phyloP scores from a whole-genome alignment of 2,329 filamentous ascomycete genomes.

The Calonectria honghensis region DNA sequence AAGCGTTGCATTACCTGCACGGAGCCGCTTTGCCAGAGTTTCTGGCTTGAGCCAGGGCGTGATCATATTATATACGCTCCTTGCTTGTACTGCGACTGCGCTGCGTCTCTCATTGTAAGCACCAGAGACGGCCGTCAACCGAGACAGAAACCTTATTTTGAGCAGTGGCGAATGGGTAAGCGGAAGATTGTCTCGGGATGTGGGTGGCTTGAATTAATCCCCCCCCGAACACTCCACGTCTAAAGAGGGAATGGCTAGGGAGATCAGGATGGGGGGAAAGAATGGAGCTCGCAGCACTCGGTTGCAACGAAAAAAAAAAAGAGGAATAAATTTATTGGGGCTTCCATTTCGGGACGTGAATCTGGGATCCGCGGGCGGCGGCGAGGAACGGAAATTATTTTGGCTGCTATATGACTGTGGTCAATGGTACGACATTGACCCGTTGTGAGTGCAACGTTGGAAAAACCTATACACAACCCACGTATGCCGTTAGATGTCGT shows the following conservation, averaged over 20 bases:
- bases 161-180: neutral
- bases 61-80: neutral
- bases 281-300: neutral
- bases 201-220: neutral
- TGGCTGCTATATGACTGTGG: neutral
- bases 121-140: neutral
- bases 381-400: neutral
- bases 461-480: conserved; percentile 3
- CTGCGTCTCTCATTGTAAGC: too few species aligned
- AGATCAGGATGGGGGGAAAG: neutral
- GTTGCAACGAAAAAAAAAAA: neutral
- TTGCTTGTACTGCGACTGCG: neutral
- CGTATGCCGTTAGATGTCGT: neutral
- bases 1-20: too few species aligned
- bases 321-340: neutral
- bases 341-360: neutral
- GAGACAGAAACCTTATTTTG: neutral
- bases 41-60: neutral
- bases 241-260: neutral
- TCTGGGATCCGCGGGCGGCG: neutral
- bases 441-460: neutral
- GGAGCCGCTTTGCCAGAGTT: neutral
- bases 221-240: neutral
- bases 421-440: conserved; percentile 3
- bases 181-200: neutral